Evolutionary conservation across 495 filamentous ascomycete genomes (phyloP), one percentile per base, ranked within the genome.

Genomic region (Mytilinidion resinicola): DNA sequence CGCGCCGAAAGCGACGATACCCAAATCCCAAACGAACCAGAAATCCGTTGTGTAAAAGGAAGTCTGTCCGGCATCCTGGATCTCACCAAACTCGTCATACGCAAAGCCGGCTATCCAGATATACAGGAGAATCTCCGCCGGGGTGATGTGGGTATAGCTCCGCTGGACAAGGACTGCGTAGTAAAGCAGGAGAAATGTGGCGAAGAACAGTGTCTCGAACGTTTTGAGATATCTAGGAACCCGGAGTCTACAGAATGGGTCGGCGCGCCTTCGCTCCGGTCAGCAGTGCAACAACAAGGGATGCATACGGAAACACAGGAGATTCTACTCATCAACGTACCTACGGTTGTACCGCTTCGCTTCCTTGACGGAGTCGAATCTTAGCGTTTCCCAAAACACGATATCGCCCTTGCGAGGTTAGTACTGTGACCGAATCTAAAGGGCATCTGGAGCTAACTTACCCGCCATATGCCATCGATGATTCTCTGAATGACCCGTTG

Each of bases 191-290:
- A 96, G 73, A 56, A 96, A 89, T n/a, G 78, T 79, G 42, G 82
- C 78, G 65, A 97, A 96, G 73, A 96, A 97, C 5, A 85, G 64
- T 17, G 90, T 87, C 70, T 97, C 90, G 62, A 92, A 96, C 8
- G 82, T 80, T 69, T 96, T 96, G 39, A 91, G 83, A 66, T 97
- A 96, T 56, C 86, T 84, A n/a, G 92, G 92, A 0, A 96, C 91
- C 51, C 91, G 77, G 17, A 97, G 77, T 21, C 92, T 82, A 51
- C 86, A 90, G 67, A 87, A 96, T 2, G 87, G 88, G 69, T 95
- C 91, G 34, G 88, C 83, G 42, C 79, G 85, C 61, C 77, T 82
- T 56, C 20, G 56, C 37, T 47, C 53, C 0, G 30, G 42, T 60
- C 46, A 60, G 53, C n/a, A 25, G 30, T 15, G 38, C 9, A 8